Evolutionary conservation across 257 asterid genomes (phyloP), one percentile per base, ranked within the genome.

Genomic region (Gentiana macrophylla): DNA sequence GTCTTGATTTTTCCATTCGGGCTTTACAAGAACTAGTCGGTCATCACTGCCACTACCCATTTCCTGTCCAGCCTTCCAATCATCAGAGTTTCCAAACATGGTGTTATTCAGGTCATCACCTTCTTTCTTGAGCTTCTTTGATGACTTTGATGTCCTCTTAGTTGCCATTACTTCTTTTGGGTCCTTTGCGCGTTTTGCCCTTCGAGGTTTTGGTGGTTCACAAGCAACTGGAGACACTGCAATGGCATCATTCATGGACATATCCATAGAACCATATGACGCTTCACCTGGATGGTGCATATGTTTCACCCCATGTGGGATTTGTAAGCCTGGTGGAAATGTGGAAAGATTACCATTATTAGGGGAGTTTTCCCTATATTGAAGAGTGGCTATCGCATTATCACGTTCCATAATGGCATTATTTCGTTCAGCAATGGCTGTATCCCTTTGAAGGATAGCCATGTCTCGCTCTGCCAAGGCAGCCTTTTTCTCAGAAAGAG

Each of bases 1-100:
- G 59, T 81, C 95, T 59, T 91, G 96, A 67, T 87, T 92, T 73
- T 91, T 87, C 98, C 98, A 91, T 37, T 82, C 94, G 0, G 76
- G 82, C 77, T 80, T 79, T 7, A 67, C 47, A 33, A 44, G 66
- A 36, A 35, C 67, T 5, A 67, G 50, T 38, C 73, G 60, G 52
- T 73, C 64, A 58, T 71, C 76, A 4, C 68, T 55, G 12, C 67
- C 70, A 57, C 62, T 10, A 1, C 64, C 72, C 70, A 69, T 55
- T 10, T 62, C 72, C 48, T 68, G 76, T 35, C 62, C 70, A 32
- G 64, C 64, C 62, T 77, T 80, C 80, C 79, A 71, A 35, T 75
- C 80, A 4, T 62, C 72, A 7, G 83, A 56, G 63, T 79, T 77
- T 34, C 61, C 72, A 50, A 68, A 63, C 59, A 71, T 62, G 2